Percentiles rank a stretch among this genome's conserved stretches.
Conservation (phyloP, 305 asterid species). For the Fraxinus greggii region DNA sequence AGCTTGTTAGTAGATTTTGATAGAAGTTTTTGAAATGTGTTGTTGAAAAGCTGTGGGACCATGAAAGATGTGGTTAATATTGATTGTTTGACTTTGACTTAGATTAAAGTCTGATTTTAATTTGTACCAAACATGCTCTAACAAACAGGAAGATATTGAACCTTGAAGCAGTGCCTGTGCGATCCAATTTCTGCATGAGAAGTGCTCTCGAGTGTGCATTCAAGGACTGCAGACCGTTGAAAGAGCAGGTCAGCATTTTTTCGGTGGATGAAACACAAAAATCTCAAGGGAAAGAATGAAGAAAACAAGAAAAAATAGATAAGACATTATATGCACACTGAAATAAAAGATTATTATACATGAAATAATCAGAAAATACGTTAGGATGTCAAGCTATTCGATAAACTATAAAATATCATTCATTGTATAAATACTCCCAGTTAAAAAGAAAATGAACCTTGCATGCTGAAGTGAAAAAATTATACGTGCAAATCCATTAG, state of each 20-base stretch:
- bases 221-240: constrained; percentile 51
- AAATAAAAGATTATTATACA: neutral
- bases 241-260: constrained; percentile 22
- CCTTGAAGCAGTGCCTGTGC: constrained; percentile 61
- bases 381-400: neutral
- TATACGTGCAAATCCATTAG: neutral
- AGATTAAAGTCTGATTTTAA: no score
- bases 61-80: no score
- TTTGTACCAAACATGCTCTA: no score
- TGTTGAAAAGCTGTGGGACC: no score
- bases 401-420: neutral
- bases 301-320: neutral
- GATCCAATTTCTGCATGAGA: constrained; percentile 69
- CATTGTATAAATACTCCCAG: neutral
- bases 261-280: constrained; percentile 16
- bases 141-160: constrained; percentile 22
- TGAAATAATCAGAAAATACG: neutral
- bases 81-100: no score
- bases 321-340: neutral
- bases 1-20: no score
- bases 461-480: neutral
- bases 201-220: constrained; percentile 64
- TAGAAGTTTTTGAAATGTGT: no score
- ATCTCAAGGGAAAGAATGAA: constrained; percentile 7
- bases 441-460: neutral